Base-by-base conservation (phyloP, 2,329 filamentous ascomycete genomes). In the Aureobasidium subglaciale region DNA sequence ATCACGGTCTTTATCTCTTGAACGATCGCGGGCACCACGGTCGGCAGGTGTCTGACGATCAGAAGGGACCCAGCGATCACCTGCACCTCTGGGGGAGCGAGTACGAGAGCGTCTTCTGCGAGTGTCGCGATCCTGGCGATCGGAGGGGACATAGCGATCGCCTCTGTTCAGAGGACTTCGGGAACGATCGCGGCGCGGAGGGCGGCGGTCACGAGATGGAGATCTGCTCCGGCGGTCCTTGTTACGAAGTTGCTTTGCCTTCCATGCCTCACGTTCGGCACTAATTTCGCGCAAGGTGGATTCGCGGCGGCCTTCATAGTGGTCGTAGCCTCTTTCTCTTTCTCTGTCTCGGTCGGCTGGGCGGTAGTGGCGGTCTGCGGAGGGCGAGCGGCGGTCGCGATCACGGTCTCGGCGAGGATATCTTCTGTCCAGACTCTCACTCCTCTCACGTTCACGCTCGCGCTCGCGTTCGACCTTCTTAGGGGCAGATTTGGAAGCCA, bases 401-500 rank as follows among this genome's bases (percentile, higher is more conserved):
- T 46, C 25, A 8, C 45, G 45, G 27, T 60, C 54, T 38, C 57
- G 43, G 35, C 57, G 54, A 25, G 55, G 45, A 22, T 37, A 49
- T 34, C 58, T 57, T 25, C 49, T 55, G n/a, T 40, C 59, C 46
- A 42, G 41, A 27, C 56, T 55, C 35, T 56, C 59, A 56, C 68
- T 71, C n/a, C n/a, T n/a, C n/a, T n/a, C n/a, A 45, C 69, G 69
- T 43, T 68, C 69, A 29, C 67, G 60, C 46, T 80, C 78, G 57
- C 42, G 42, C 29, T 76, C 73, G 58, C 74, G 71, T 9, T 52
- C 37, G 13, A 25, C 7, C 16, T 32, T 41, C 24, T 40, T 52
- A 0, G 24, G 25, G 34, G 71, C 69, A 3, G 74, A 72, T 61
- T 78, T 80, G 22, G 77, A 77, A 8, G 78, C 76, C 59, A 79